Evolutionary conservation across 305 asterid genomes (phyloP), one percentile per base, ranked within the genome.

Genomic region (Solanum hybrid): DNA sequence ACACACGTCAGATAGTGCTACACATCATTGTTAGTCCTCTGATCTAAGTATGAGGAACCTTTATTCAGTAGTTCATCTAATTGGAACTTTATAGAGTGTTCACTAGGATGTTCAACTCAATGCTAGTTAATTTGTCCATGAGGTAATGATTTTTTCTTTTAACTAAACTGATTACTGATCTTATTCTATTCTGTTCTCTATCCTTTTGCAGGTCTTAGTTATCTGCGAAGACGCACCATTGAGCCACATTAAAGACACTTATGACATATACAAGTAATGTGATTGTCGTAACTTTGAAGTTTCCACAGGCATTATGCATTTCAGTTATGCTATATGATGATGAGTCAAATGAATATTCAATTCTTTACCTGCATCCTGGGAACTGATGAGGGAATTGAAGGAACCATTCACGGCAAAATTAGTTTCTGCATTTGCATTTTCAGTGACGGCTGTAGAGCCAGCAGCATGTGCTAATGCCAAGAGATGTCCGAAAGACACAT

Each of bases 391-490:
- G 29, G 92, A 87, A 34, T 82, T 14, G 17, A 88, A 88, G 75
- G 89, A 38, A 81, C 91, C 90, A 90, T 89, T 88, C 75, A 86
- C 84, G 27, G 93, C 93, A 51, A 91, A 89, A 88, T 73, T 75
- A 73, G 86, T 37, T 22, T 27, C 73, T 24, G 86, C 34, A 91
- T 79, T 90, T 51, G 86, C 93, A 75, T 86, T 91, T 42, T 89
- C 93, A 10, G 85, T 36, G 17, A 86, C 89, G 32, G 87, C 80
- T n/a, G 92, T 89, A 36, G 89, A 89, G 60, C 94, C 92, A 81
- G 88, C 92, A 35, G 94, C 94, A 84, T 93, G 89, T 75, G 94
- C 96, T 17, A 92, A 88, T 60, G 92, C 94, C 93, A 97, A 91
- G 90, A 95, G 94, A 26, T 90, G 88, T 36, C 91, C 89, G 88